Percentiles rank a stretch among this genome's conserved stretches.
These are phyloP conservation scores for Exophiala xenobiotica DNA, from an alignment of 2,329 filamentous ascomycete genomes.

Conservation along the genomic window DNA sequence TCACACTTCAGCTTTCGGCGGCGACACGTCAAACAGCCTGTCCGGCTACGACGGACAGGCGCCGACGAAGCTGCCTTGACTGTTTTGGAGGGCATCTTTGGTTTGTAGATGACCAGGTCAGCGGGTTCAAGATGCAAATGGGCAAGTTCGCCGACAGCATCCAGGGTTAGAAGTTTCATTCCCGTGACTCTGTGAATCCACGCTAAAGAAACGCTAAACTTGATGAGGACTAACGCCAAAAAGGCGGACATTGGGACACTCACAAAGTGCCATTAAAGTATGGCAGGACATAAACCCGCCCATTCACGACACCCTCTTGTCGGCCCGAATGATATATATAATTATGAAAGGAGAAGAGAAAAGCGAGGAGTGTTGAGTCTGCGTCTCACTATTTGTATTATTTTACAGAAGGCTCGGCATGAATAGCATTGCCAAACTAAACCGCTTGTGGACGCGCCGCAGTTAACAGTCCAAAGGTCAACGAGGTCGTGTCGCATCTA, in stretches of 20 bases:
- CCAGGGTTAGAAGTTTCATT: background rate
- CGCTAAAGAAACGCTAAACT: background rate
- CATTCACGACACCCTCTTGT: too few species aligned
- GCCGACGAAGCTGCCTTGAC: constrained; percentile 16
- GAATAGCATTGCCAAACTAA: background rate
- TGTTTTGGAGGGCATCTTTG: constrained; percentile 8
- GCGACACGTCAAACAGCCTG: constrained; percentile 31
- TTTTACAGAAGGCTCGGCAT: background rate
- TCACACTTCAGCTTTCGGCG: constrained; percentile 31
- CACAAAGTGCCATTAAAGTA: too few species aligned
- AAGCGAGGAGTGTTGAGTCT: background rate
- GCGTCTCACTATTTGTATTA: background rate
- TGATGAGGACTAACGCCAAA: background rate
- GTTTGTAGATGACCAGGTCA: constrained; percentile 8
- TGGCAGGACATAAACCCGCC: too few species aligned
- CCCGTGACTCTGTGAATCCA: background rate
- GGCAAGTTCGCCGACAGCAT: background rate
- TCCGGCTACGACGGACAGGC: constrained; percentile 24
- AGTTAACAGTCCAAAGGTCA: too few species aligned
- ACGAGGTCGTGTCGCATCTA: too few species aligned
- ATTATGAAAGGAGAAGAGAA: background rate
- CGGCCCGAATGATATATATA: too few species aligned
- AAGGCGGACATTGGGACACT: background rate
- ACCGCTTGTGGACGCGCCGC: background rate
- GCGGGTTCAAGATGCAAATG: constrained; percentile 5